Percentiles rank a stretch among this genome's conserved stretches.
phyloP scores from a whole-genome alignment of 2,329 filamentous ascomycete species.

The Tolypocladium ovalisporum region DNA sequence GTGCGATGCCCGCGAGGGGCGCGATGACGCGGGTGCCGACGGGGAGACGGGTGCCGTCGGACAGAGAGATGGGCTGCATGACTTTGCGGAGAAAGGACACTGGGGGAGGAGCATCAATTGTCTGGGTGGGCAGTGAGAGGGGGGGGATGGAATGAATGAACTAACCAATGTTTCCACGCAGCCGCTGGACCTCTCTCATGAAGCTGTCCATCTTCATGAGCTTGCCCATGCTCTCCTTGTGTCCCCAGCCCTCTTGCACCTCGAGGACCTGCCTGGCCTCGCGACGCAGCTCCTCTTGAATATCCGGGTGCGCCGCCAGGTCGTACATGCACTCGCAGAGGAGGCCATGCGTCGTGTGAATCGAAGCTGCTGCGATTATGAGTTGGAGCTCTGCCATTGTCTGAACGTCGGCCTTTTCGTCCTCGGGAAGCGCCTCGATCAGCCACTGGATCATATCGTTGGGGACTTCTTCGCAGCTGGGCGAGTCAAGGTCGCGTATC shows the following conservation, averaged over 20 bases:
- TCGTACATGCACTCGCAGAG: conserved; percentile 40
- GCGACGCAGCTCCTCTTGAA: conserved; percentile 34
- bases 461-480: conserved; percentile 21
- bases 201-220: conserved; percentile 38
- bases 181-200: conserved; percentile 31
- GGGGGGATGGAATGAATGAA: neutral
- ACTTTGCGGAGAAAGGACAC: conserved; percentile 35
- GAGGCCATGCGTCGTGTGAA: conserved; percentile 33
- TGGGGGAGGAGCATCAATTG: conserved; percentile 14
- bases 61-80: conserved; percentile 31
- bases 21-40: conserved; percentile 30
- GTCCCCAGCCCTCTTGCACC: conserved; percentile 28
- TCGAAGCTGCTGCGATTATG: conserved; percentile 31
- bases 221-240: conserved; percentile 30
- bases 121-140: neutral
- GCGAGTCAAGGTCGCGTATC: conserved; percentile 26
- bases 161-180: conserved; percentile 32
- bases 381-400: conserved; percentile 31
- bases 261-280: conserved; percentile 33
- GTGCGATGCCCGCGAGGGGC: conserved; percentile 28
- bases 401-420: conserved; percentile 25
- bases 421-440: conserved; percentile 26
- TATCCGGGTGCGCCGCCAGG: conserved; percentile 33
- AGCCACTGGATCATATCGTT: conserved; percentile 36
- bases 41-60: conserved; percentile 32